Base-by-base conservation (phyloP, 2,329 filamentous ascomycete genomes). In the Colletotrichum echinochloae region DNA sequence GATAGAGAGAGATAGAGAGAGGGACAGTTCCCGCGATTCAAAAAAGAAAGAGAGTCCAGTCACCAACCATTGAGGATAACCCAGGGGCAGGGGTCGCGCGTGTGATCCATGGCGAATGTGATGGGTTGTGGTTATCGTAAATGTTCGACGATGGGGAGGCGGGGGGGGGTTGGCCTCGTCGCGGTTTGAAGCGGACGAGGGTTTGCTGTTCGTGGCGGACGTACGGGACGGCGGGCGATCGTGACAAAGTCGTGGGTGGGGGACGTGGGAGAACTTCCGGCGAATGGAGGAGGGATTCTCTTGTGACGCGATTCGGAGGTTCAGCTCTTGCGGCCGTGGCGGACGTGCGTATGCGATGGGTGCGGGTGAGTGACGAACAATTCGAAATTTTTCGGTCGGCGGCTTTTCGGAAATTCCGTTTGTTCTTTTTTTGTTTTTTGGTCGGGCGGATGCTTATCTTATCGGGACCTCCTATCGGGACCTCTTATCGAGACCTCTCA, bases 61-160 rank as follows among this genome's bases (percentile, higher is more conserved):
- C 44, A 37, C 44, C 44, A 18, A 62, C 60, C 96, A 84, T 95
- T 97, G 75, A 98, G 88, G 74, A 96, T 93, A 79, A 98, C 95
- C 91, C 92, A 98, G 66, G 96, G 96, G 84, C 96, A 98, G 73
- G 96, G 96, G 83, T 98, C 96, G 85, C 96, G 90, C 74, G 93
- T 92, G 87, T 98, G 96, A 90, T 99, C 95, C 92, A 97, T 96
- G 63, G 75, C 73, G 62, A 56, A 56, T 35, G 44, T 55, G 49
- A 30, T 49, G 23, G 26, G 39, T 71, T 74, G 75, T 55, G 33
- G 64, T 44, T 41, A 46, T 26, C n/a, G n/a, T 5, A 16, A 28
- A 11, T 26, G 30, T 33, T 3, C 20, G 20, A 23, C 18, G 11
- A 55, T 56, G 23, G 8, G 41, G 41, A 16, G 20, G 18, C 3